Percentiles rank a stretch among this genome's conserved stretches.
Evolutionary conservation across 768 basidiomycete species (phyloP).

Genomic region (Mycena kentingensis): DNA sequence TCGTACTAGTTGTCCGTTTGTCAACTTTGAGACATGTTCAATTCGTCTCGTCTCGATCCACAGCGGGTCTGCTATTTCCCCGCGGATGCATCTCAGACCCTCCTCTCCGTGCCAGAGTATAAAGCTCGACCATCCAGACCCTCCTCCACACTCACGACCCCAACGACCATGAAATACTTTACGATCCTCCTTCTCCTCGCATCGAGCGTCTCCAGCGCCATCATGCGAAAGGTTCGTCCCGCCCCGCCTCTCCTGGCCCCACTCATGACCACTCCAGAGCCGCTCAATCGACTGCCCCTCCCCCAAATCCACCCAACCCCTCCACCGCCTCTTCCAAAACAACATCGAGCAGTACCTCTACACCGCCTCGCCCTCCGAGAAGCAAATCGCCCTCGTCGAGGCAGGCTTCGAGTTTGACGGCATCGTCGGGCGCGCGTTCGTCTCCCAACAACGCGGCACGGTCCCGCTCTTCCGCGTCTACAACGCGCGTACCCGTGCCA

Average conservation of each 20-base stretch:
- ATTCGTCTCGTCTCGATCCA: too few relatives aligned
- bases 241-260: not conserved
- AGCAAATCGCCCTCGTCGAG: not conserved
- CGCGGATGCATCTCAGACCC: not conserved
- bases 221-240: not conserved
- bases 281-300: not conserved
- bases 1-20: too few relatives aligned
- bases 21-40: too few relatives aligned
- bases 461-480: not conserved
- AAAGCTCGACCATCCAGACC: not conserved
- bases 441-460: not conserved
- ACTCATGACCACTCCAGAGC: not conserved
- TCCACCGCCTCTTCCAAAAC: conserved; percentile 9
- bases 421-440: not conserved
- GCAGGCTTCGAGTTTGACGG: not conserved
- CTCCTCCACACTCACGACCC: not conserved
- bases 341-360: conserved; percentile 7
- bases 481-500: not conserved
- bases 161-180: not conserved
- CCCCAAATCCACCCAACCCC: not conserved
- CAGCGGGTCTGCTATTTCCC: too few relatives aligned
- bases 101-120: not conserved
- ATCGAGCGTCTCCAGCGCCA: not conserved
- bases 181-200: not conserved
- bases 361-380: not conserved